These are phyloP conservation scores for Ustilago tritici DNA, from an alignment of 1,284 basidiomycete species.

Conservation along the genomic window DNA sequence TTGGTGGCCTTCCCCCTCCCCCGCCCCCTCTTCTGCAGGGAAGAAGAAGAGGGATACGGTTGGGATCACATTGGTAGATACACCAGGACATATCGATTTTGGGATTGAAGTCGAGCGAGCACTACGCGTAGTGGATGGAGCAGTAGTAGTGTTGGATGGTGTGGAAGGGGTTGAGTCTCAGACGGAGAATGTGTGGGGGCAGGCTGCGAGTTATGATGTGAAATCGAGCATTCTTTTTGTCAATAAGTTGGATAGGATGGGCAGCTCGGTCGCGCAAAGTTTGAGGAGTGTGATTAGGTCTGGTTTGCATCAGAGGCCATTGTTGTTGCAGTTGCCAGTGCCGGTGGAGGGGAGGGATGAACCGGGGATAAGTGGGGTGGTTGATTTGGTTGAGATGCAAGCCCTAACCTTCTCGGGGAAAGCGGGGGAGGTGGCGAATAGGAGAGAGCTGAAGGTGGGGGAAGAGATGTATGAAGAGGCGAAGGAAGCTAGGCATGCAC, in stretches of 20 bases:
- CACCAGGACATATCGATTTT: constrained; percentile 91
- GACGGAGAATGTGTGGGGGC: constrained; percentile 87
- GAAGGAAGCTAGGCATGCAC: constrained; percentile 76
- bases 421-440: constrained; percentile 54
- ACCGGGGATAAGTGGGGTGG: constrained; percentile 75
- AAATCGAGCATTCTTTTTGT: constrained; percentile 82
- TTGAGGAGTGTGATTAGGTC: constrained; percentile 77
- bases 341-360: constrained; percentile 80
- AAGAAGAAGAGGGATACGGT: constrained; percentile 72
- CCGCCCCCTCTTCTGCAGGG: not conserved
- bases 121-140: constrained; percentile 87
- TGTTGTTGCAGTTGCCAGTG: constrained; percentile 80
- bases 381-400: constrained; percentile 62
- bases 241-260: constrained; percentile 88
- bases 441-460: constrained; percentile 24
- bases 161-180: constrained; percentile 92
- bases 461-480: constrained; percentile 76
- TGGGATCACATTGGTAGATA: constrained; percentile 85
- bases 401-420: constrained; percentile 52
- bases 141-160: constrained; percentile 86
- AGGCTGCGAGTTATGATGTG: constrained; percentile 85
- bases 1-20: constrained; percentile 74
- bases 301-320: constrained; percentile 80
- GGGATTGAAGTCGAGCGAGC: constrained; percentile 94
- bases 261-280: constrained; percentile 81